Conservation (phyloP, 768 basidiomycete species). For the Leccinum pellstonianum region DNA sequence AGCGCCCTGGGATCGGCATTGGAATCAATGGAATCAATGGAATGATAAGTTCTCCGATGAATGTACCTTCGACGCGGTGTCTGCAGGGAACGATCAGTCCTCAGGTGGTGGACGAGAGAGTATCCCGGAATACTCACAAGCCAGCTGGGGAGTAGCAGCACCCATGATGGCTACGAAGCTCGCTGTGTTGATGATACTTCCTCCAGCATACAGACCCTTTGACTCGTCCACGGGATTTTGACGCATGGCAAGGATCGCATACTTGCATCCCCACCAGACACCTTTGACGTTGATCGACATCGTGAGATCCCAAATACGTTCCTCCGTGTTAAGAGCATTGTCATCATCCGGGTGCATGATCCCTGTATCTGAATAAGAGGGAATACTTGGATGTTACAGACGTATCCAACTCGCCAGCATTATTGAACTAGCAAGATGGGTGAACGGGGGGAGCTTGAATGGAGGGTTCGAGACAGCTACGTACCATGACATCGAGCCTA, state of each 20-base stretch:
- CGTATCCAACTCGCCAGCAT: conserved; percentile 57
- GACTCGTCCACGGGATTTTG: conserved; percentile 80
- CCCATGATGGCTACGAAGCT: conserved; percentile 96
- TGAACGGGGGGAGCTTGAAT: background rate
- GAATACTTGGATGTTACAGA: background rate
- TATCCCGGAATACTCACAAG: conserved; percentile 53
- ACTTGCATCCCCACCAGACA: conserved; percentile 99
- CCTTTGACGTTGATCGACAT: conserved; percentile 97
- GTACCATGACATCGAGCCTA: conserved; percentile 92
- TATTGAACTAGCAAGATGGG: conserved; percentile 71
- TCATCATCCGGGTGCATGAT: conserved; percentile 98
- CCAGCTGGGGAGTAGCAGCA: conserved; percentile 97
- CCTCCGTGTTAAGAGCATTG: conserved; percentile 94
- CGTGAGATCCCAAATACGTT: conserved; percentile 92
- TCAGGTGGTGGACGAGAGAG: background rate
- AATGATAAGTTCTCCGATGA: background rate
- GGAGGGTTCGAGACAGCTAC: conserved; percentile 16
- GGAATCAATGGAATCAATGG: conserved; percentile 14
- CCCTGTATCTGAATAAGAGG: conserved; percentile 43
- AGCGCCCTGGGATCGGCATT: conserved; percentile 58
- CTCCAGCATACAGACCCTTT: conserved; percentile 77
- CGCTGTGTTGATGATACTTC: conserved; percentile 97
- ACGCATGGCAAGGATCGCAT: conserved; percentile 96
- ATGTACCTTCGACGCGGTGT: conserved; percentile 88
- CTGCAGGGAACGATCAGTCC: conserved; percentile 38